Conservation (phyloP, 306 rosid genomes). For the Fagus sylvatica region DNA sequence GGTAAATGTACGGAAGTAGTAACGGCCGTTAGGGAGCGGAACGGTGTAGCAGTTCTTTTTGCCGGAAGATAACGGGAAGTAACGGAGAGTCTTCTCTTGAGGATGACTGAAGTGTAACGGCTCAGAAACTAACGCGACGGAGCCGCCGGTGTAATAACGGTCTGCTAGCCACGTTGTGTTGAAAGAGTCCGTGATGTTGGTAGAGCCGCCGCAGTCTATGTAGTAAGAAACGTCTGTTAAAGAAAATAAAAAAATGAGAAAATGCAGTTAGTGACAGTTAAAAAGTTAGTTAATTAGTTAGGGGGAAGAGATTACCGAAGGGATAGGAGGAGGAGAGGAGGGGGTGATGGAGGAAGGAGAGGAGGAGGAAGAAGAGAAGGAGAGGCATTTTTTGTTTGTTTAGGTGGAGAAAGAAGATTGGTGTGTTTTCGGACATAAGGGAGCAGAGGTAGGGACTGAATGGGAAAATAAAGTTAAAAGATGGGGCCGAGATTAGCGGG, state of each 20-base stretch:
- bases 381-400: conserved; percentile 14
- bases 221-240: conserved; percentile 58
- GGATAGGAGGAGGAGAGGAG: conserved; percentile 23
- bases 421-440: not conserved
- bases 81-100: conserved; percentile 88
- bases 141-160: conserved; percentile 83
- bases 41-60: conserved; percentile 85
- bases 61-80: conserved; percentile 74
- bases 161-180: conserved; percentile 74
- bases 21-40: conserved; percentile 61
- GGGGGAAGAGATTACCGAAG: conserved; percentile 36
- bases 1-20: conserved; percentile 72
- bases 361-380: not conserved
- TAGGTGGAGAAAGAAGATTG: not conserved
- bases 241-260: not conserved
- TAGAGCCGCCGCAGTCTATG: conserved; percentile 77
- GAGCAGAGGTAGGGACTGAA: not conserved
- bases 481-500: conserved; percentile 56
- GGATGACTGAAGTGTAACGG: conserved; percentile 64
- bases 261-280: conserved; percentile 12
- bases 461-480: not conserved
- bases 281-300: not conserved
- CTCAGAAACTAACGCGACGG: conserved; percentile 67
- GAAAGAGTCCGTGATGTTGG: conserved; percentile 63
- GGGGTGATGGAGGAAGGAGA: not conserved